These are phyloP conservation scores for Colletotrichum zoysiae DNA, from an alignment of 2,329 filamentous ascomycete species.

Conservation along the genomic window DNA sequence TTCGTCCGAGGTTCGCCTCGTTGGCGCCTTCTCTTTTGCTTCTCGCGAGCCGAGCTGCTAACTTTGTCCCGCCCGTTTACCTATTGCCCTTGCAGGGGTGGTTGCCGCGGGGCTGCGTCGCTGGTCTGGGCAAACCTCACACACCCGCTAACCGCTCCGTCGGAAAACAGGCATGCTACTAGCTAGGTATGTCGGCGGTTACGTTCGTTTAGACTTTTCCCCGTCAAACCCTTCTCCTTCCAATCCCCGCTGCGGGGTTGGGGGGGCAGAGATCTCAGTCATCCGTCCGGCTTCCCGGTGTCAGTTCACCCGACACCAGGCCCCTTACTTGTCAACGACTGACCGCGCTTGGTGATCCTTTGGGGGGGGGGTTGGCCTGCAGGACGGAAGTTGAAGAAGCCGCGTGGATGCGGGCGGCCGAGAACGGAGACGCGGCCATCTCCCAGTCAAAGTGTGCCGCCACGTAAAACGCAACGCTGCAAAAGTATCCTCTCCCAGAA, in stretches of 20 bases:
- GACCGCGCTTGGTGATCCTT: neutral
- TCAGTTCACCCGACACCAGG: neutral
- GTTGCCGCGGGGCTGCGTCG: conserved; percentile 1
- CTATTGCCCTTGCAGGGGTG: neutral
- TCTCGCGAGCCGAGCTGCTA: neutral
- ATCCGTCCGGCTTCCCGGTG: neutral
- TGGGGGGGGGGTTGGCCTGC: neutral
- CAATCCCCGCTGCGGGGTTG: neutral
- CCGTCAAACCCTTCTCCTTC: neutral
- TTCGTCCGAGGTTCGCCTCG: neutral
- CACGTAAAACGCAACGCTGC: too few relatives aligned
- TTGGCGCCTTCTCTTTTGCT: neutral
- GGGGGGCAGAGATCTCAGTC: neutral
- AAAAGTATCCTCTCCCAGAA: neutral
- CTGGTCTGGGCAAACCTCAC: neutral
- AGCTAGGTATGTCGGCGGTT: neutral
- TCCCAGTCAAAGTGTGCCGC: too few relatives aligned
- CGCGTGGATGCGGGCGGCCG: neutral
- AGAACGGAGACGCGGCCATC: neutral
- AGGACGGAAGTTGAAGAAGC: neutral
- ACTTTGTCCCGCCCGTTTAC: neutral
- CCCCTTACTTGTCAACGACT: neutral
- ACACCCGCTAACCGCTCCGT: conserved; percentile 4
- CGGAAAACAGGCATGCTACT: conserved; percentile 6
- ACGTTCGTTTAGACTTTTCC: conserved; percentile 3